Base-by-base conservation (phyloP, 257 asterid species). In the Primulina eburnea region DNA sequence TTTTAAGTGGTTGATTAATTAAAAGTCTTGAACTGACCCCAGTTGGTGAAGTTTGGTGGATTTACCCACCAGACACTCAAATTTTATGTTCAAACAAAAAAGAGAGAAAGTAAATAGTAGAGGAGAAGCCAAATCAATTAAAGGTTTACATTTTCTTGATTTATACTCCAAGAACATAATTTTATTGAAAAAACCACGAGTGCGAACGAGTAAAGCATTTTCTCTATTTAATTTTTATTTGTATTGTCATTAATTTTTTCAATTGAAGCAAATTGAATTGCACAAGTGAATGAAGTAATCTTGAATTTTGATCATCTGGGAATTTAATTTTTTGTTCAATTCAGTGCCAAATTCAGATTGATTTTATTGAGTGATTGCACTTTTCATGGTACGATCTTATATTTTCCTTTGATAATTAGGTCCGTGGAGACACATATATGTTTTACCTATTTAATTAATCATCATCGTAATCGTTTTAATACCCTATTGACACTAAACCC, bases 111-210 rank as follows among this genome's bases (percentile, higher is more conserved):
- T 28, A 28, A 28, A 28, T 28, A 28, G 30, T 28, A 28, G 30
- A 28, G 30, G 30, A 28, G 30, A 28, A 28, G 30, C 30, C 30
- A 28, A 28, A 28, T 28, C 30, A 28, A 28, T 35, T 35, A 7
- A 35, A 62, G 40, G 68, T 55, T 30, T 17, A 43, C 57, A 58
- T 77, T 71, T 72, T 78, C 85, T 75, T 75, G 16, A 65, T 62
- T 52, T 66, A 30, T 79, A 82, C 82, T 74, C 75, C 60, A 69
- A 74, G 87, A 69, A 79, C 77, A n/a, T 61, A 66, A 60, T 55
- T 34, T 70, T 52, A 2, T 68, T 65, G 64, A 40, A 78, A 33
- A 33, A 6, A 33, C 7, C 5, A 33, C 0, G 37, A 33, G 37
- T 4, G 37, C 37, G 5, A 33, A 33, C 7, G 37, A 33, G 5